Percentiles rank a stretch among this genome's conserved stretches.
These are phyloP conservation scores for Asterella californica DNA, from an alignment of 225 moss, liverwort and hornwort genomes.

Conservation along the genomic window DNA sequence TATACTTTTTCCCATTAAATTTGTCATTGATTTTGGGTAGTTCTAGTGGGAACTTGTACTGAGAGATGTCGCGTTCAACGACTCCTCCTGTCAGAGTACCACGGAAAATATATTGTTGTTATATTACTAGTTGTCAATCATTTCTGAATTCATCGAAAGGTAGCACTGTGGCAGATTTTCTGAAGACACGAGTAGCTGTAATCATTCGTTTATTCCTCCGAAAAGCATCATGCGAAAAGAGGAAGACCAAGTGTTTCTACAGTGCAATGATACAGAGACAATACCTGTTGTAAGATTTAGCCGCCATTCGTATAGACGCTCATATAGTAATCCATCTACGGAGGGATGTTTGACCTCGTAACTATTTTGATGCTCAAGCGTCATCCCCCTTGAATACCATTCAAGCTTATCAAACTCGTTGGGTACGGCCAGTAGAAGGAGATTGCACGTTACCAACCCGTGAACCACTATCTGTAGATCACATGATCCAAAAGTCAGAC, in stretches of 20 bases:
- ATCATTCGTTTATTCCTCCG: no score
- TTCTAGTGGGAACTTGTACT: slow-evolving; percentile 19
- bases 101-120: no score
- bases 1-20: slow-evolving; percentile 19
- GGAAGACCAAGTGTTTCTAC: no score
- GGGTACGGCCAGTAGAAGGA: background rate
- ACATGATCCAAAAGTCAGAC: no score
- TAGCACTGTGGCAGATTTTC: no score
- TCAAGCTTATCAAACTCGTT: background rate
- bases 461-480: slow-evolving; percentile 15
- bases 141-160: no score
- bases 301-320: slow-evolving; percentile 22
- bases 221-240: no score
- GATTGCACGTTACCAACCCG: background rate
- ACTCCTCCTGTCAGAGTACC: slow-evolving; percentile 3
- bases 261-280: no score
- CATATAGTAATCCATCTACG: slow-evolving; percentile 6
- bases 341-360: slow-evolving; percentile 1
- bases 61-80: slow-evolving; percentile 1
- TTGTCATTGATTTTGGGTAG: slow-evolving; percentile 22
- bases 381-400: slow-evolving; percentile 22
- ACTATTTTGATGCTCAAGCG: slow-evolving; percentile 2
- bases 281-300: slow-evolving; percentile 23
- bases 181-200: no score
- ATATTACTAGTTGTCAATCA: no score